Percentiles rank a stretch among this genome's conserved stretches.
Evolutionary conservation across 306 rosid species (phyloP).

Genomic region (Sechiopsis laciniata): DNA sequence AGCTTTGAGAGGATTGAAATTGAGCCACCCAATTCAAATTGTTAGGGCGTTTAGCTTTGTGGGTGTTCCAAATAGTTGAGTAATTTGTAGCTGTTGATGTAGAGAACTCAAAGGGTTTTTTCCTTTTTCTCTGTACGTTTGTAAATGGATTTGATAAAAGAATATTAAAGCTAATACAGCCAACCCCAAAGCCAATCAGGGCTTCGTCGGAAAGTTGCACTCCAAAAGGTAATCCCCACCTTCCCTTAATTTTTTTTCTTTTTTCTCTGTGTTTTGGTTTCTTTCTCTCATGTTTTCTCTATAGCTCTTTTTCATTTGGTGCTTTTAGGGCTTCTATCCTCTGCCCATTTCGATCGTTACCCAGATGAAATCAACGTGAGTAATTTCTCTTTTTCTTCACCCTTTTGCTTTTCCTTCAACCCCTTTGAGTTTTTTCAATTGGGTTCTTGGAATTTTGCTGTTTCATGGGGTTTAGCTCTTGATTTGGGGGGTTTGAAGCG

Average conservation of each 20-base stretch:
- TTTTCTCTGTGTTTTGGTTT: slow-evolving; percentile 16
- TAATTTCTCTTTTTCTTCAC: not conserved
- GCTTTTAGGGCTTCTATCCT: slow-evolving; percentile 38
- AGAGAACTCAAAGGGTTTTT: not conserved
- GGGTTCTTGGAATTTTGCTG: slow-evolving; percentile 6
- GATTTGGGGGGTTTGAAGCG: not conserved
- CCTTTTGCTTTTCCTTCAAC: not conserved
- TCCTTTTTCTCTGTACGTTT: slow-evolving; percentile 1
- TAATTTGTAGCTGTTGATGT: not conserved
- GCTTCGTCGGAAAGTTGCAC: slow-evolving; percentile 69
- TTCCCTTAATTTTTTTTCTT: not conserved
- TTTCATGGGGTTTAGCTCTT: not conserved
- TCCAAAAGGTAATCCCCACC: slow-evolving; percentile 36
- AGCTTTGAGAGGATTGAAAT: slow-evolving; percentile 4
- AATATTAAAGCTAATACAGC: slow-evolving; percentile 24
- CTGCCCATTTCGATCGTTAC: slow-evolving; percentile 22
- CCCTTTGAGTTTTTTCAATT: not conserved
- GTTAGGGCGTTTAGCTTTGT: not conserved
- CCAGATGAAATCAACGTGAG: slow-evolving; percentile 1
- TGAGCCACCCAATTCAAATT: not conserved
- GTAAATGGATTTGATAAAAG: not conserved
- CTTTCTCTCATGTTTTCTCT: slow-evolving; percentile 23
- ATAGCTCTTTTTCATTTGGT: slow-evolving; percentile 31
- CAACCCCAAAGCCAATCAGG: slow-evolving; percentile 42
- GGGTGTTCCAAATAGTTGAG: not conserved